These are phyloP conservation scores for Pythium insidiosum DNA, from an alignment of 352 stramenopile genomes.

Conservation along the genomic window DNA sequence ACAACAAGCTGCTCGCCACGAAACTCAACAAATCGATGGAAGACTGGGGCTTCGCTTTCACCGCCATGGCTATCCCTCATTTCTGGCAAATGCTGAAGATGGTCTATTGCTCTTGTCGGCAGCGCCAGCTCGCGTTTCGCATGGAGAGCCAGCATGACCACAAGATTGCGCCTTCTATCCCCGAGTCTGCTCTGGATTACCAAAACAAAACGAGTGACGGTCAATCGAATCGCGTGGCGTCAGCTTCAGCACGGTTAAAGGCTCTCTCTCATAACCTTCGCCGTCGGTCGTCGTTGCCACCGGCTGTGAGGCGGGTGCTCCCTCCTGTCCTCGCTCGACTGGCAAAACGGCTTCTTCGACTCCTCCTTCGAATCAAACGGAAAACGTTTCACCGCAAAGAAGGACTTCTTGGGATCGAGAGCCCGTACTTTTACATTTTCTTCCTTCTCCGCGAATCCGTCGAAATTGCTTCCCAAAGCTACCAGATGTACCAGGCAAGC, in stretches of 20 bases:
- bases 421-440: constrained; percentile 13
- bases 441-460: constrained; percentile 12
- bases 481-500: constrained; percentile 18
- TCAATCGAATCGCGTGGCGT: too few relatives aligned
- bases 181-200: not conserved
- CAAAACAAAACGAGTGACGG: too few relatives aligned
- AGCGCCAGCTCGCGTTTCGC: too few relatives aligned
- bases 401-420: constrained; percentile 12
- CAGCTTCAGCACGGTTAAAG: too few relatives aligned
- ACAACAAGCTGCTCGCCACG: constrained; percentile 32
- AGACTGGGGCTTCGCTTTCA: constrained; percentile 19
- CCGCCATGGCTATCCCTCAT: constrained; percentile 13
- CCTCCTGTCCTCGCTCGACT: not conserved
- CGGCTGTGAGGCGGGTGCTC: not conserved
- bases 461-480: constrained; percentile 15
- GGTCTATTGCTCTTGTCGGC: too few relatives aligned
- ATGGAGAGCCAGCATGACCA: too few relatives aligned
- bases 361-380: constrained; percentile 5
- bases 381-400: constrained; percentile 13
- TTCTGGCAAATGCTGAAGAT: constrained; percentile 24
- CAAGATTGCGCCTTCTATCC: too few relatives aligned
- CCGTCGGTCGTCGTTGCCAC: too few relatives aligned
- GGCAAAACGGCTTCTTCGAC: not conserved
- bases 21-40: constrained; percentile 16
- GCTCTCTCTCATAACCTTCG: too few relatives aligned